phyloP scores from a whole-genome alignment of 352 stramenopile species.

The Phytophthora aleatoria region DNA sequence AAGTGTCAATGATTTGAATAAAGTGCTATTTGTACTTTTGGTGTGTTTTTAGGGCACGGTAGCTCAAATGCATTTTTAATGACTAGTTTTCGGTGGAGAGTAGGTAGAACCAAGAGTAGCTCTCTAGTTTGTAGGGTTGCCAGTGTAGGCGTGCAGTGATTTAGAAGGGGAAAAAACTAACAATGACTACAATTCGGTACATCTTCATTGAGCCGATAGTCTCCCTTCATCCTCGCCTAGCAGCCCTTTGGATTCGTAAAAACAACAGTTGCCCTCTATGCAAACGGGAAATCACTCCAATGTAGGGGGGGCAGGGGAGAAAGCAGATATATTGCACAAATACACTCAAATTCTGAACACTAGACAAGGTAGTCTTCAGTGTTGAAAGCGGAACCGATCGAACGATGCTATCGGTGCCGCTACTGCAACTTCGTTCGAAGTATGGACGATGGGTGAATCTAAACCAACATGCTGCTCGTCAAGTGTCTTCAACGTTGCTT shows the following conservation, averaged over 20 bases:
- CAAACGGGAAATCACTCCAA: conserved; percentile 61
- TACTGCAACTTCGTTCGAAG: not conserved
- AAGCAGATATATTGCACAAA: conserved; percentile 18
- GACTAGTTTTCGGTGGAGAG: no score
- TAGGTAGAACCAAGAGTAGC: no score
- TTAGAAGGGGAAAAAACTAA: no score
- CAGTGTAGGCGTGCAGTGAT: no score
- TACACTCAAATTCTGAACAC: conserved; percentile 7
- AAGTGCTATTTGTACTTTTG: no score
- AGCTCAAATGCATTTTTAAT: no score
- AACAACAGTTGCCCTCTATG: conserved; percentile 84
- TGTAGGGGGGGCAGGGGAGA: conserved; percentile 11
- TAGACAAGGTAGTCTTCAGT: conserved; percentile 12
- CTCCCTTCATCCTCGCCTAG: no score
- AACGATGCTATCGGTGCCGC: conserved; percentile 27
- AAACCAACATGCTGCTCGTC: conserved; percentile 1
- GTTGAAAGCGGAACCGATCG: conserved; percentile 41
- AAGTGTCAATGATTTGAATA: no score
- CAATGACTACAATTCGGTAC: no score
- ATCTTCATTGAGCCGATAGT: no score
- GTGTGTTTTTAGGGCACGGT: no score
- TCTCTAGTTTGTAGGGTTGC: no score
- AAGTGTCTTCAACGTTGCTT: not conserved
- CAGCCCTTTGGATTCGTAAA: conserved; percentile 56
- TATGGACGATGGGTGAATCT: conserved; percentile 3